Conservation (phyloP, 2,329 filamentous ascomycete species). For the Nothopassalora personata region DNA sequence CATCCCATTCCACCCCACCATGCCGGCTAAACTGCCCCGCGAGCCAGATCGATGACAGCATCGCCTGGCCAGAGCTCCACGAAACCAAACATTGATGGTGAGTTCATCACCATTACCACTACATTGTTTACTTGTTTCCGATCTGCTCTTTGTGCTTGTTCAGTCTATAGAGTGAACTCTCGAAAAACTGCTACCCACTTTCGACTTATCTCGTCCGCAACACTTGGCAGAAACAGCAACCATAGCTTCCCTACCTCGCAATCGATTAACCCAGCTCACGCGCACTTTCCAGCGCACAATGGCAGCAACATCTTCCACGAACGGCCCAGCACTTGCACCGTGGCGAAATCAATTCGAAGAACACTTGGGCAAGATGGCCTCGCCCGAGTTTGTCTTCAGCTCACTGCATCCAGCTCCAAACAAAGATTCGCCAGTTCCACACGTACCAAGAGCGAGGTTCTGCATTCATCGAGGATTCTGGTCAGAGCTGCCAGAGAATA, state of each 20-base stretch:
- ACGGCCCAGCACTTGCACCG: slow-evolving; percentile 41
- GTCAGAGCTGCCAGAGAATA: slow-evolving; percentile 65
- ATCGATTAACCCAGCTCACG: slow-evolving; percentile 38
- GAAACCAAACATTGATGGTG: neutral
- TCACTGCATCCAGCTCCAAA: slow-evolving; percentile 44
- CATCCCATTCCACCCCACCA: neutral
- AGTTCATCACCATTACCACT: slow-evolving; percentile 13
- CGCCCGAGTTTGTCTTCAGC: slow-evolving; percentile 48
- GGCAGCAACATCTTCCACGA: slow-evolving; percentile 39
- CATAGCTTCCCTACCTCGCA: slow-evolving; percentile 30
- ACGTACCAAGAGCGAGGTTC: slow-evolving; percentile 59
- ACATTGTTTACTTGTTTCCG: neutral
- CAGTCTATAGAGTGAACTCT: neutral
- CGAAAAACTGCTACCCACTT: neutral
- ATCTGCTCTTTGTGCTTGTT: neutral
- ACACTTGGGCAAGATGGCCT: slow-evolving; percentile 46
- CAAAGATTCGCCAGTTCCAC: slow-evolving; percentile 36
- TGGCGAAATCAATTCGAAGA: slow-evolving; percentile 49
- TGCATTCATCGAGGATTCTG: slow-evolving; percentile 86
- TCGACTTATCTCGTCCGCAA: neutral
- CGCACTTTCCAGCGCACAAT: slow-evolving; percentile 36
- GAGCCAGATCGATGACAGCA: neutral
- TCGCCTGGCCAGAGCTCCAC: neutral
- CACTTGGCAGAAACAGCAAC: slow-evolving; percentile 17
- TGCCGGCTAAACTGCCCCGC: neutral